Evolutionary conservation across 164 flowering plant species (phyloP), one percentile per base, ranked within the genome.

Genomic region (Magnolia sinica): DNA sequence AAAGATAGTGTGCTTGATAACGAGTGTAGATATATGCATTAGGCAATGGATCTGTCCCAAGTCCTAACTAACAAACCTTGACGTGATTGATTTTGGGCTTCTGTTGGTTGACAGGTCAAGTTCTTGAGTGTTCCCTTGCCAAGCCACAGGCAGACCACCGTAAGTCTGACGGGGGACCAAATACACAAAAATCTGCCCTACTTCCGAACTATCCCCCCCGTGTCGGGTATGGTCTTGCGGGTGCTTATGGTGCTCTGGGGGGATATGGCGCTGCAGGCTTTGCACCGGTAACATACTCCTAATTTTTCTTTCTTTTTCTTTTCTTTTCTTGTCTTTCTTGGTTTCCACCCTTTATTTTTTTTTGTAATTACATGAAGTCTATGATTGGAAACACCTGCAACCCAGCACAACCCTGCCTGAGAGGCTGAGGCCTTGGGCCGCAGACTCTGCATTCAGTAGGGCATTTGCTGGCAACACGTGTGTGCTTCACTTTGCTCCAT

Each of bases 71-170:
- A 55, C 61, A 55, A 55, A 22, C 1, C 18, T 13, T 58, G 27
- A 19, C 31, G 8, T 61, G n/a, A 65, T 70, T 74, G 61, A 50
- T 27, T 23, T 59, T 75, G 50, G 67, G 13, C 61, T 76, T 77
- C 10, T 77, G 76, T 20, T 66, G 20, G 18, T 29, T 74, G 50
- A 27, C 80, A 95, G 98, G 98, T 70, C 92, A 90, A 86, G 87
- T 86, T 73, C 82, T 94, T 69, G 96, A 94, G 75, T 92, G 95
- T 80, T 92, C 97, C 64, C 92, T 94, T 69, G 98, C 98, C 70
- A 94, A 91, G 85, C 96, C 98, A 19, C 98, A 88, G 74, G 85
- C 88, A 24, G 97, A 92, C 45, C 89, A 92, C 31, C 89, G 85
- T 81, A 92, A 86, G 80, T 49, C 92, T 68, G 76, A 86, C 73